A percentile compares a stretch with the other conserved stretches of the same genome.
Evolutionary conservation across 768 basidiomycete genomes (phyloP).

Genomic region (Termitomyces sp.): DNA sequence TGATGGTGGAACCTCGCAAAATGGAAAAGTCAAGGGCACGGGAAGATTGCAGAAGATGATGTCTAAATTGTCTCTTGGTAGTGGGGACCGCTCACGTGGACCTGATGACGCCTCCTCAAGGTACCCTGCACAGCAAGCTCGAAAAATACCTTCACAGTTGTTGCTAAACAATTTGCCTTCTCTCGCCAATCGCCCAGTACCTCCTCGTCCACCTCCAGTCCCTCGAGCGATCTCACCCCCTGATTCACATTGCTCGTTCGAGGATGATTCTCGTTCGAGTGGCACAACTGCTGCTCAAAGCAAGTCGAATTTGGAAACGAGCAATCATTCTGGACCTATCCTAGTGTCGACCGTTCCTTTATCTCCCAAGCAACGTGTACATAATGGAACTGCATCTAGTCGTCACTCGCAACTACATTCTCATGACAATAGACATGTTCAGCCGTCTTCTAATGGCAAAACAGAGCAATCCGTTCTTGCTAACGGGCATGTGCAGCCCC

Average conservation of each 20-base stretch:
- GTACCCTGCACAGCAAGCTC: constrained; percentile 12
- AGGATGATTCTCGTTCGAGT: constrained; percentile 26
- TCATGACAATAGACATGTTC: constrained; percentile 4
- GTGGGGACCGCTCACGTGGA: constrained; percentile 30
- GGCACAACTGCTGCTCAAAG: constrained; percentile 23
- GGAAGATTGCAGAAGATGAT: constrained; percentile 79
- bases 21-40: constrained; percentile 44
- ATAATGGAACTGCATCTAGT: constrained; percentile 5
- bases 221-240: constrained; percentile 42
- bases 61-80: constrained; percentile 61
- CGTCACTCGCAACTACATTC: not conserved
- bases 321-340: not conserved
- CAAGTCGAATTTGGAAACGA: constrained; percentile 11
- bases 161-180: constrained; percentile 39
- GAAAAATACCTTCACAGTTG: constrained; percentile 19
- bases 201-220: constrained; percentile 52
- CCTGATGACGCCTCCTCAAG: constrained; percentile 13
- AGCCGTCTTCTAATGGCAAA: not conserved
- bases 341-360: not conserved
- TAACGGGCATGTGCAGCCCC: not conserved
- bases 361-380: not conserved
- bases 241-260: constrained; percentile 39
- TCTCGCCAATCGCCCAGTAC: constrained; percentile 54
- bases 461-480: not conserved
- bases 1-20: constrained; percentile 28